Base-by-base conservation (phyloP, 2,329 filamentous ascomycete genomes). In the Lithohypha guttulata region DNA sequence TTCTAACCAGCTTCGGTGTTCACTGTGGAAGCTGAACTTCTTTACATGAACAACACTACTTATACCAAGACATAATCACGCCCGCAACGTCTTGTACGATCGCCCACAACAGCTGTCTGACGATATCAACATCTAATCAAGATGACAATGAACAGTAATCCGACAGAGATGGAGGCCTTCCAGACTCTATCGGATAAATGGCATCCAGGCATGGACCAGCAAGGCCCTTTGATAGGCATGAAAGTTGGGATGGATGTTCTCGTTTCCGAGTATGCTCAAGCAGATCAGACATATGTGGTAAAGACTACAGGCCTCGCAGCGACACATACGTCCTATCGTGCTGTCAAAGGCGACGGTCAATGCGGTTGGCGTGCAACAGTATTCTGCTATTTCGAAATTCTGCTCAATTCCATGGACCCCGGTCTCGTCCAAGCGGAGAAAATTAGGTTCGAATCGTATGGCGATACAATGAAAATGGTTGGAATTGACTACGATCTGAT, bases 331-430 rank as follows among this genome's bases (percentile, higher is more conserved):
- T 79, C 86, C 57, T 94, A 89, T 57, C 84, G 91, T 40, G 80
- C 80, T 8, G 77, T 94, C 58, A 79, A 82, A 60, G 89, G 91
- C 38, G 89, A 96, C 63, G 91, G 91, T 43, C 93, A 93, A 58
- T 96, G 91, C 63, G 91, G 89, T 54, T 96, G 91, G 89, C 77
- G 89, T 80, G 91, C 89, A 95, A 71, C 94, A 56, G 86, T 80
- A 17, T 98, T 93, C 60, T 79, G 79, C 48, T 96, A 95, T 61
- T 94, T 93, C 56, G 91, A 98, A 62, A 80, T 77, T 31, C 70
- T 96, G 39, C 69, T 89, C 52, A 74, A 76, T 47, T 65, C 73
- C 32, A 77, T 75, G 51, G 77, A 85, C 56, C 65, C 66, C 42
- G 64, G 66, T 46, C 75, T 77, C 50, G 68, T 93, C 42, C 69